These are phyloP conservation scores for Schwanniomyces pseudopolymorphus DNA, from an alignment of 805 yeast species.

Conservation along the genomic window DNA sequence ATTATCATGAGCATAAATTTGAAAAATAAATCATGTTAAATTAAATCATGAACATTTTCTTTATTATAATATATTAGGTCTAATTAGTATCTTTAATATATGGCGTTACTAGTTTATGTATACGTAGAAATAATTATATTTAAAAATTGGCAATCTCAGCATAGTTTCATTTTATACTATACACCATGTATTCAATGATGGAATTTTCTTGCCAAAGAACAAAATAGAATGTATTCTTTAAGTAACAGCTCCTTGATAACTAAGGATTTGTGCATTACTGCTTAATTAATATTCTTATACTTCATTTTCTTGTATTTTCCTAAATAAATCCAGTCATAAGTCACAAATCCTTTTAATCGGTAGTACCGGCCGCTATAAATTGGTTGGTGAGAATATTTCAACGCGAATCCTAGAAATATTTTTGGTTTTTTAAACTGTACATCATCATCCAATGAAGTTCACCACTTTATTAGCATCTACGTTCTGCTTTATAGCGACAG, in stretches of 20 bases:
- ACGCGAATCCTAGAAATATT: background rate
- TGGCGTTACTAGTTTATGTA: background rate
- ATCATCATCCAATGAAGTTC: constrained; percentile 11
- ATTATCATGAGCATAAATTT: too few species aligned
- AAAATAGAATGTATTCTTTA: constrained; percentile 15
- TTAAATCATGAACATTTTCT: background rate
- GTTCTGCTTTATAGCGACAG: constrained; percentile 6
- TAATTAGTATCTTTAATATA: background rate
- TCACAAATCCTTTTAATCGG: background rate
- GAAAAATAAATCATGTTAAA: background rate
- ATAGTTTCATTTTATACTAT: constrained; percentile 43
- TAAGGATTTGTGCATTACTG: constrained; percentile 16
- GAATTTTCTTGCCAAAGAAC: constrained; percentile 44
- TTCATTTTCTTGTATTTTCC: background rate
- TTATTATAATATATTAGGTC: background rate
- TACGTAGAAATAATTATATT: background rate
- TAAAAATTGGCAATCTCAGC: constrained; percentile 40
- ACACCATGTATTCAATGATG: constrained; percentile 40
- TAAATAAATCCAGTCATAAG: too few species aligned
- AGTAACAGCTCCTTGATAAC: constrained; percentile 19
- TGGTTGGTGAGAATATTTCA: background rate
- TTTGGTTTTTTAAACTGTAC: background rate
- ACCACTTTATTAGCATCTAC: constrained; percentile 9
- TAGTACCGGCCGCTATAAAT: background rate
- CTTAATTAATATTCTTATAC: constrained; percentile 21